Evolutionary conservation across 768 basidiomycete genomes (phyloP).

Genomic region (Thelephora aurantiotincta): DNA sequence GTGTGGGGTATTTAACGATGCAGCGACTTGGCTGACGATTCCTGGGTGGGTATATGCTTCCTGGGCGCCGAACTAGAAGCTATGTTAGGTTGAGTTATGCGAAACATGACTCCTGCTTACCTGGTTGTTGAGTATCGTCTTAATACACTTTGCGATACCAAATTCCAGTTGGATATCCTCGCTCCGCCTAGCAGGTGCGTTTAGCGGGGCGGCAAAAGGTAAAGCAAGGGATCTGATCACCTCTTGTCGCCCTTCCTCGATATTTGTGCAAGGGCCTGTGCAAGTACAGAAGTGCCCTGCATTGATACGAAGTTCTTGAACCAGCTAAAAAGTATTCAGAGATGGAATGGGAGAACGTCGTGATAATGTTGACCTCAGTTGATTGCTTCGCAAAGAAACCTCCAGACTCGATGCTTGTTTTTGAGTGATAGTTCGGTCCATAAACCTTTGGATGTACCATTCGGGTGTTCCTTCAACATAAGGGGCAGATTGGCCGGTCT

Average conservation of each 20-base stretch:
- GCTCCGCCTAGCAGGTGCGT: conserved; percentile 29
- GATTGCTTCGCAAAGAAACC: conserved; percentile 69
- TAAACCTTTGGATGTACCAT: conserved; percentile 86
- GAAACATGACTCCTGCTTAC: conserved; percentile 22
- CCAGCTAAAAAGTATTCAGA: conserved; percentile 42
- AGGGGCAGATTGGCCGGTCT: conserved; percentile 36
- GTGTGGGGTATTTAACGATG: conserved; percentile 70
- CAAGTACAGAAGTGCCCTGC: conserved; percentile 76
- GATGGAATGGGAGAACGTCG: background rate
- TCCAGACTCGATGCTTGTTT: conserved; percentile 67
- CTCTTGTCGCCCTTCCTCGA: conserved; percentile 54
- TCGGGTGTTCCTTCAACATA: conserved; percentile 67
- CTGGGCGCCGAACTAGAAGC: conserved; percentile 42
- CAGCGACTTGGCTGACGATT: conserved; percentile 68
- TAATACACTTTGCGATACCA: conserved; percentile 81
- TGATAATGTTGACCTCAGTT: conserved; percentile 45
- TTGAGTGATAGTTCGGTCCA: conserved; percentile 72
- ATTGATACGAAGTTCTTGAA: conserved; percentile 59
- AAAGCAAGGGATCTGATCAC: conserved; percentile 18
- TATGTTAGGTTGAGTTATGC: conserved; percentile 7
- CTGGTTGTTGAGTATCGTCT: conserved; percentile 58
- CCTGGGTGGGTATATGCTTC: conserved; percentile 63
- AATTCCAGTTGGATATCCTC: conserved; percentile 65
- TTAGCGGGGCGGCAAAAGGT: conserved; percentile 7
- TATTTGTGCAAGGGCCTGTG: conserved; percentile 61